A percentile compares a stretch with the other conserved stretches of the same genome.
Conservation (phyloP, 345 rosid species). For the Acer campestre region DNA sequence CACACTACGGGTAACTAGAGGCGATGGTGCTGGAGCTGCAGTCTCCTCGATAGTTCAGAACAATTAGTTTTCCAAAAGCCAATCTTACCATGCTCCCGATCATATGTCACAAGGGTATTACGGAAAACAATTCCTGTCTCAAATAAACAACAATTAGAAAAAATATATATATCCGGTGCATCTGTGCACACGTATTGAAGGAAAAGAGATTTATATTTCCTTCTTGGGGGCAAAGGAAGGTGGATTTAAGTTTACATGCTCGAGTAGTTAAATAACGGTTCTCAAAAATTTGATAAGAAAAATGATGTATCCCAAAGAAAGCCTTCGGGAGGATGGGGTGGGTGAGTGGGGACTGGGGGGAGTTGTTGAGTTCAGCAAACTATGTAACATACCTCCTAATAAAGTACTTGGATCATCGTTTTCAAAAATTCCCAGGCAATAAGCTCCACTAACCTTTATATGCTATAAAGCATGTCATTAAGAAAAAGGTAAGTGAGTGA, state of each 20-base stretch:
- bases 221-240: background rate
- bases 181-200: background rate
- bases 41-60: constrained; percentile 63
- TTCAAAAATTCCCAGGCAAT: constrained; percentile 76
- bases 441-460: constrained; percentile 63
- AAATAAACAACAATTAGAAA: constrained; percentile 23
- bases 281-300: background rate
- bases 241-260: background rate
- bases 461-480: constrained; percentile 46
- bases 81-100: constrained; percentile 66
- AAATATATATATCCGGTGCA: background rate
- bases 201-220: background rate
- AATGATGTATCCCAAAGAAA: constrained; percentile 20
- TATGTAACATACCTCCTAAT: constrained; percentile 64
- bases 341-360: constrained; percentile 24
- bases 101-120: constrained; percentile 77
- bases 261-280: background rate
- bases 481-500: constrained; percentile 9
- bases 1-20: constrained; percentile 26
- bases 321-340: constrained; percentile 5
- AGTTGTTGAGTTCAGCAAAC: constrained; percentile 10
- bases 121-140: constrained; percentile 76
- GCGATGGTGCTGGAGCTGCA: constrained; percentile 51
- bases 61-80: constrained; percentile 89
- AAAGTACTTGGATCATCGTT: constrained; percentile 76